A percentile compares a stretch with the other conserved stretches of the same genome.
These are phyloP conservation scores for Trichophyton schoenleinii DNA, from an alignment of 2,329 filamentous ascomycete species.

Conservation along the genomic window DNA sequence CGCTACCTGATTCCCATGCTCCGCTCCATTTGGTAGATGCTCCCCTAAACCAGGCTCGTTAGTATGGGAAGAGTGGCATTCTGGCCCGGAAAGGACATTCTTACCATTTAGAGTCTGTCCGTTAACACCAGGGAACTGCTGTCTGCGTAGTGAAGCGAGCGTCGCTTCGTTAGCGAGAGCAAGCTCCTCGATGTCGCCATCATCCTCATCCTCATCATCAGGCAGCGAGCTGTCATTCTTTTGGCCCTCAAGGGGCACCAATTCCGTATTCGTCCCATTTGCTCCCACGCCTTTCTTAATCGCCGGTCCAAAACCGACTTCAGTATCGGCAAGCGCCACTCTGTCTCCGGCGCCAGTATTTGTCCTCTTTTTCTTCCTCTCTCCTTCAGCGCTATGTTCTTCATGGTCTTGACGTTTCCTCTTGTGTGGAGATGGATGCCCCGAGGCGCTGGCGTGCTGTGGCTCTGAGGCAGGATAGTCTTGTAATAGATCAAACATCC, in stretches of 20 bases:
- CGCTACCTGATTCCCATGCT: neutral
- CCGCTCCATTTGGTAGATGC: neutral
- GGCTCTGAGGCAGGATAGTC: conserved; percentile 43
- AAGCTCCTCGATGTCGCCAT: conserved; percentile 12
- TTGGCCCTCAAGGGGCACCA: conserved; percentile 23
- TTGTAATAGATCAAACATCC: conserved; percentile 75
- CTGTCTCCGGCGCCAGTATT: conserved; percentile 46
- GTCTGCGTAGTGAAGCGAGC: conserved; percentile 3
- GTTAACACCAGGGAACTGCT: neutral
- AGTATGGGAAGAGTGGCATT: conserved; percentile 2
- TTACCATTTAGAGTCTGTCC: neutral
- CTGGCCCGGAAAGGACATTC: neutral
- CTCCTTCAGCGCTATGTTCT: conserved; percentile 15
- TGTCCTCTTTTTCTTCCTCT: conserved; percentile 33
- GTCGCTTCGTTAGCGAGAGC: conserved; percentile 11
- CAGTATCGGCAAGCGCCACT: conserved; percentile 34
- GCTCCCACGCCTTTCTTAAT: conserved; percentile 36
- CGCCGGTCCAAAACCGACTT: conserved; percentile 35
- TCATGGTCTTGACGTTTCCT: conserved; percentile 26
- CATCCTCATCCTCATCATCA: conserved; percentile 8
- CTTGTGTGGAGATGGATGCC: conserved; percentile 20
- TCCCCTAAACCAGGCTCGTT: neutral
- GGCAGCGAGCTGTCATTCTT: conserved; percentile 9
- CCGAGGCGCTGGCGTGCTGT: conserved; percentile 13
- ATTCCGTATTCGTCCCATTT: conserved; percentile 25